phyloP scores from a whole-genome alignment of 1,284 basidiomycete genomes.

The Somion occarium region DNA sequence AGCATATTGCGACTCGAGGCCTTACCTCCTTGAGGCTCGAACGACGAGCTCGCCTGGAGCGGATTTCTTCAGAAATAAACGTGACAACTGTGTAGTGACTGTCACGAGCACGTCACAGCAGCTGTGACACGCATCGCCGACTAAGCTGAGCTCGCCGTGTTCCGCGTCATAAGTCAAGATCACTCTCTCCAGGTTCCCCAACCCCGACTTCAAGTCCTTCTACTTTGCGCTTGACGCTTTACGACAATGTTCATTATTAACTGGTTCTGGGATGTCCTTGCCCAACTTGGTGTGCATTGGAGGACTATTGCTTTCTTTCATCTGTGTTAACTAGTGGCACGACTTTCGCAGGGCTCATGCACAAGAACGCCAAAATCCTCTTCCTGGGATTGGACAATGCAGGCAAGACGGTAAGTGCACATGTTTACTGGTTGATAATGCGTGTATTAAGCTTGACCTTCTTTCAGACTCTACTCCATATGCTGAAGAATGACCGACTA shows the following conservation, averaged over 20 bases:
- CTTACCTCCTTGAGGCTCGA: no score
- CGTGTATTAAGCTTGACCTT: conserved; percentile 3
- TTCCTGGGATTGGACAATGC: conserved; percentile 99
- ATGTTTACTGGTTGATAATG: background rate
- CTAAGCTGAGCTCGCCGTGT: background rate
- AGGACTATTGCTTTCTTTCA: background rate
- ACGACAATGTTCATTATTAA: conserved; percentile 78
- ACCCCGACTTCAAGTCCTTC: background rate
- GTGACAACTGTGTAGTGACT: no score
- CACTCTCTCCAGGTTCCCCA: background rate
- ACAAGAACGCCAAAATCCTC: conserved; percentile 99
- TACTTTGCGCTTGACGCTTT: background rate
- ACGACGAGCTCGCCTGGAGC: no score
- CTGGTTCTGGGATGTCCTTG: conserved; percentile 95
- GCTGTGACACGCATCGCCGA: background rate
- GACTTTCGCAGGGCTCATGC: conserved; percentile 70
- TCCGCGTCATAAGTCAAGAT: background rate
- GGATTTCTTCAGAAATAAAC: no score
- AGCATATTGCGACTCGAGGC: no score
- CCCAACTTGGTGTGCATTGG: conserved; percentile 74
- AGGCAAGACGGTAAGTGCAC: conserved; percentile 84
- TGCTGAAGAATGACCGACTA: conserved; percentile 99
- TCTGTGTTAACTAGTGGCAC: background rate
- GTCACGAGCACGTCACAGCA: background rate
- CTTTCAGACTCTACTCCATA: conserved; percentile 94